phyloP scores from a whole-genome alignment of 108 stramenopile genomes.

The Hondaea fermentalgiana region DNA sequence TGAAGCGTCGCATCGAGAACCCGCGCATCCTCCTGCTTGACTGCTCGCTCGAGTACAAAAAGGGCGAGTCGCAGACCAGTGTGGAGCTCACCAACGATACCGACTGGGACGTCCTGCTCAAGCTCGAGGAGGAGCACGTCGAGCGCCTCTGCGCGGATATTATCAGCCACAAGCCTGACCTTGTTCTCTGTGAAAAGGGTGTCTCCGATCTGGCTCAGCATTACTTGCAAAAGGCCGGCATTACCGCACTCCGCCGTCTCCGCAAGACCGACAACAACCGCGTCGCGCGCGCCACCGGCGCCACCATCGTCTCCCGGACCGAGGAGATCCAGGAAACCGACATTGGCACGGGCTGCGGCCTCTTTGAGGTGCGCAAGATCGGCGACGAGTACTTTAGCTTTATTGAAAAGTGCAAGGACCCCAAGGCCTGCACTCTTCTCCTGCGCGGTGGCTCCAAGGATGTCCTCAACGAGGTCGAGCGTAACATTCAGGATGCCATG shows the following conservation, averaged over 20 bases:
- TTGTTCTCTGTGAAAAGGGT: conserved; percentile 99
- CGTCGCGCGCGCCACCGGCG: conserved; percentile 89
- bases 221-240: conserved; percentile 93
- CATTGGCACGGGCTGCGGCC: conserved; percentile 92
- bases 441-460: conserved; percentile 97
- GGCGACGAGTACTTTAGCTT: conserved; percentile 90
- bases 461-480: conserved; percentile 98
- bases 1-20: conserved; percentile 94
- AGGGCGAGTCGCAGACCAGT: conserved; percentile 95
- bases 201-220: conserved; percentile 99
- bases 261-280: conserved; percentile 99
- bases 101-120: conserved; percentile 95
- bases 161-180: conserved; percentile 91
- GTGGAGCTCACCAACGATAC: conserved; percentile 96
- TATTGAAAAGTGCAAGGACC: conserved; percentile 89
- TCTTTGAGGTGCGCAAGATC: conserved; percentile 98
- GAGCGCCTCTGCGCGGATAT: conserved; percentile 97
- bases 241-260: conserved; percentile 91
- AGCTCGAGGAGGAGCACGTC: conserved; percentile 99
- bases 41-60: conserved; percentile 99
- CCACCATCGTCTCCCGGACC: conserved; percentile 91
- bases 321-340: conserved; percentile 97
- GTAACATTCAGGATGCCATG: conserved; percentile 98
- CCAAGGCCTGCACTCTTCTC: conserved; percentile 96
- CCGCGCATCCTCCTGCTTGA: conserved; percentile 94